Base-by-base conservation (phyloP, 2,329 filamentous ascomycete species). In the Alternaria infectoria region DNA sequence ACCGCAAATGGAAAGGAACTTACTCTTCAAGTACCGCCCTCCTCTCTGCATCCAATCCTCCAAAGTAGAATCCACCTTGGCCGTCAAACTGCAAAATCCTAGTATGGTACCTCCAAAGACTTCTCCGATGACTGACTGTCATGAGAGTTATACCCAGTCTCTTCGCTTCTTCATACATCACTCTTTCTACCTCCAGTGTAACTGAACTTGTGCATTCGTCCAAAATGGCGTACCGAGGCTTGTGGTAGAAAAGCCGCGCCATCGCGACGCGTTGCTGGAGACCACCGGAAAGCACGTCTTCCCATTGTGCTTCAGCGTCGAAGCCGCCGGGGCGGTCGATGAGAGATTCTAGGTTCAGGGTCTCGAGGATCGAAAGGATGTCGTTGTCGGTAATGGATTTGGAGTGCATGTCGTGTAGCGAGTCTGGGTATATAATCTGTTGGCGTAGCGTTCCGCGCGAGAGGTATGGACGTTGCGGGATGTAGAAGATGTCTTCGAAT, bases 141-240 rank as follows among this genome's bases (percentile, higher is more conserved):
- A 99, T 97, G 67, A 99, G 86, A 0, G 96, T 98, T 73, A 97
- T 96, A 4, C 93, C 93, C 17, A 97, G 82, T 17, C 88, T 86
- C 85, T 99, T 98, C 54, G 96, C 96, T 59, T 93, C 94, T 72
- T 97, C 95, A 80, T 99, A 99, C 93, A 99, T 98, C 77, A 93
- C 87, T 77, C 93, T 91, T 77, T 99, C 96, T 64, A 94, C 93
- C 71, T 98, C 95, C 26, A 97, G 86, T 15, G 96, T 97, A n/a
- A 99, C 93, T 56, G 90, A 93, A 60, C 91, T 94, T 7, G 96
- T 99, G 81, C 96, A 99, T 82, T 99, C 96, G 78, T 99, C 96
- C 40, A 99, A 85, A 70, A 99, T 99, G 11, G 96, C 96, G 79
- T 97, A 98, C 72, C 91, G 90, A 0, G 95, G 95, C 10, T 89